Evolutionary conservation across 352 stramenopile genomes (phyloP), one percentile per base, ranked within the genome.

Genomic region (Phytophthora multivora): DNA sequence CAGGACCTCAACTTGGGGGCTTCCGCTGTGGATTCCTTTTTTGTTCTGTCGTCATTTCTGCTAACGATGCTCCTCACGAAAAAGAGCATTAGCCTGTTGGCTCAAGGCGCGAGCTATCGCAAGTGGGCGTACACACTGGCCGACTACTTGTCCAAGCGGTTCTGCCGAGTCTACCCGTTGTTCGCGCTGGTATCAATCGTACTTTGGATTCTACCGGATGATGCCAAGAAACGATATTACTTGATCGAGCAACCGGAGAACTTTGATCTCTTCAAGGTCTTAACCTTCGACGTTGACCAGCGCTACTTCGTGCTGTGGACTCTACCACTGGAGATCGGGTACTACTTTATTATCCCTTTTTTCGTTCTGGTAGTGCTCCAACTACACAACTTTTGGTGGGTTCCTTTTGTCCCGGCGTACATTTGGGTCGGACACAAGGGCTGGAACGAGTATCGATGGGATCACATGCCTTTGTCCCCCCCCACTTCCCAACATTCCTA

Each of bases 91-190:
- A 51, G 33, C 11, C 16, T 65, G 35, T 25, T 73, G 16, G 21
- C 54, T 2, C 57, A 63, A 25, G 42, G 56, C 13, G 59, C 63
- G 3, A 70, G 38, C 11, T 33, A 26, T 15, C 30, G 41, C 4
- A 40, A 61, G 40, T 71, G 63, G 57, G 16, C 10, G 3, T 56
- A 68, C 43, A 71, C 55, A 12, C 46, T 75, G 38, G 16, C 30
- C 15, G 73, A 23, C 21, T 23, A 23, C 21, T 23, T 23, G 2
- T 2, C 21, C 21, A 23, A 23, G 21, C 21, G 21, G 82, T 78
- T 86, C 53, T 71, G 80, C 23, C 71, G 73, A 28, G 76, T 83
- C 15, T 86, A 86, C 45, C 77, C 77, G 57, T 41, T 86, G 5
- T 86, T 86, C 36, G 49, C 55, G 10, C 52, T 69, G 10, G 45